phyloP scores from a whole-genome alignment of 345 rosid genomes.

The Cochlearia excelsa region DNA sequence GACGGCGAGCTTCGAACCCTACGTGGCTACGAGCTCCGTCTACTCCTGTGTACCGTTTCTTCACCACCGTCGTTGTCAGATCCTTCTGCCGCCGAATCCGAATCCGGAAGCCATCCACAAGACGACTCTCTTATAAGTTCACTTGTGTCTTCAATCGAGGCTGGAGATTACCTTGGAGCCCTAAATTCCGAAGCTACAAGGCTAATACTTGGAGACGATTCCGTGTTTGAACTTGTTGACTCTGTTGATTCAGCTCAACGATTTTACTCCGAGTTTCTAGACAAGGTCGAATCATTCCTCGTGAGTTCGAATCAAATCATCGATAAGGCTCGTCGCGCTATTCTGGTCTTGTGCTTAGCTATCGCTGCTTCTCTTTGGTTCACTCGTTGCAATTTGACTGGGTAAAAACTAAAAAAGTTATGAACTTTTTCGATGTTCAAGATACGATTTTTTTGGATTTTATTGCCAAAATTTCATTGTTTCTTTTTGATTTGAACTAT shows the following conservation, averaged over 20 bases:
- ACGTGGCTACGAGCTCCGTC: conserved; percentile 78
- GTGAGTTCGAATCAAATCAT: conserved; percentile 31
- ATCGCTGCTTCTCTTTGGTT: conserved; percentile 66
- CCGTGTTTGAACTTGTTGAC: conserved; percentile 35
- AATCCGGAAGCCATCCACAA: conserved; percentile 23
- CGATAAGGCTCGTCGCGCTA: conserved; percentile 48
- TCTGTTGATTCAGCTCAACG: conserved; percentile 44
- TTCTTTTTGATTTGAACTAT: not conserved
- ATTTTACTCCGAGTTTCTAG: conserved; percentile 50
- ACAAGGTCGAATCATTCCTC: conserved; percentile 47
- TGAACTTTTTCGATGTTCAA: too few relatives aligned
- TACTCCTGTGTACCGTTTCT: conserved; percentile 49
- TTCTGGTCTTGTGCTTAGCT: conserved; percentile 60
- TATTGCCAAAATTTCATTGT: conserved; percentile 8
- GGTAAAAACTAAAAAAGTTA: conserved; percentile 43
- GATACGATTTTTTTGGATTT: too few relatives aligned
- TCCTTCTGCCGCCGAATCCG: not conserved
- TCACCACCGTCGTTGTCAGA: conserved; percentile 28
- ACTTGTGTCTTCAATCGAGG: conserved; percentile 54
- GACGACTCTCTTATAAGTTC: conserved; percentile 42
- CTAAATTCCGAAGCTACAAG: conserved; percentile 49
- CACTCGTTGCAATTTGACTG: conserved; percentile 61
- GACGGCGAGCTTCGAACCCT: conserved; percentile 40
- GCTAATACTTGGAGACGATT: conserved; percentile 31
- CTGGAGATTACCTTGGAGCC: conserved; percentile 65